These are phyloP conservation scores for Globisporangium apiculatum DNA, from an alignment of 352 stramenopile species.

Conservation along the genomic window DNA sequence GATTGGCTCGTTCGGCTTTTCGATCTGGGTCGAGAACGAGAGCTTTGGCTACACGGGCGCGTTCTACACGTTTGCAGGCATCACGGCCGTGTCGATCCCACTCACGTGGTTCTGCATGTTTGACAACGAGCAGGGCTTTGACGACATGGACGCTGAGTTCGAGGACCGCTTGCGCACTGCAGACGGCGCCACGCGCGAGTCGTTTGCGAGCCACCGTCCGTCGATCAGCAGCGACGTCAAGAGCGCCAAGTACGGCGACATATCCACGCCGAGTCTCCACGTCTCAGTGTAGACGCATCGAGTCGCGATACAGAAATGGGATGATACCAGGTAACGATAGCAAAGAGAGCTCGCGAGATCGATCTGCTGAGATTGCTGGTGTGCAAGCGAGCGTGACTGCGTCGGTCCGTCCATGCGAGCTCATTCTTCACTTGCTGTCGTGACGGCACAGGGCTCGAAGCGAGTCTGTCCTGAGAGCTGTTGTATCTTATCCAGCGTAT, in stretches of 20 bases:
- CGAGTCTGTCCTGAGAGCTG: too few species aligned
- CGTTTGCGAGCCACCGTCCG: constrained; percentile 6
- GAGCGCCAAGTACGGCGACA: constrained; percentile 9
- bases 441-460: too few species aligned
- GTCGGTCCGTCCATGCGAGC: too few species aligned
- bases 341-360: too few species aligned
- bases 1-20: constrained; percentile 58
- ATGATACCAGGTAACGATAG: too few species aligned
- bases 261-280: constrained; percentile 6
- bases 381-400: too few species aligned
- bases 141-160: constrained; percentile 58
- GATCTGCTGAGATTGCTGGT: too few species aligned
- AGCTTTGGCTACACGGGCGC: constrained; percentile 48
- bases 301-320: neutral
- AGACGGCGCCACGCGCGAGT: constrained; percentile 12
- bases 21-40: constrained; percentile 51
- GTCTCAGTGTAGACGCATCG: constrained; percentile 2
- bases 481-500: too few species aligned
- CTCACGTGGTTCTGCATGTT: constrained; percentile 64
- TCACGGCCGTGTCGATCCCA: constrained; percentile 44
- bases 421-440: too few species aligned
- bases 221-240: constrained; percentile 1
- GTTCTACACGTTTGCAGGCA: constrained; percentile 54
- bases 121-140: constrained; percentile 46
- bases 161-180: constrained; percentile 15